Evolutionary conservation across 108 stramenopile species (phyloP).

Genomic region (Craspedostauros australis): DNA sequence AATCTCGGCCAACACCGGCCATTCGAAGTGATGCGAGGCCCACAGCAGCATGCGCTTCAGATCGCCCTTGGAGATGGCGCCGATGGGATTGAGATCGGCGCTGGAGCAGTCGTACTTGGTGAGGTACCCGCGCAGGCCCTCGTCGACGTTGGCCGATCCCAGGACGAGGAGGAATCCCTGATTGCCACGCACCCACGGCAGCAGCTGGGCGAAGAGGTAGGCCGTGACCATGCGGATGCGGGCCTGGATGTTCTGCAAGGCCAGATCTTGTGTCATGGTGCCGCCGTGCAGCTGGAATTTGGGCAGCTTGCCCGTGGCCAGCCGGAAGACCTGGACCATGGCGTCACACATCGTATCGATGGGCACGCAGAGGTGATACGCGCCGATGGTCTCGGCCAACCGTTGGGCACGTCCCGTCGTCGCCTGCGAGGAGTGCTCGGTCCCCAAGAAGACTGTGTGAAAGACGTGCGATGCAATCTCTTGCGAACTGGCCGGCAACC

Average conservation of each 20-base stretch:
- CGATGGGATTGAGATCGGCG: conserved; percentile 98
- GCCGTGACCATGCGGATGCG: conserved; percentile 95
- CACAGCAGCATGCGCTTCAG: conserved; percentile 81
- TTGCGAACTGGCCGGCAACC: conserved; percentile 71
- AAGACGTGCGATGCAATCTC: conserved; percentile 82
- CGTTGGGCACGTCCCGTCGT: conserved; percentile 79
- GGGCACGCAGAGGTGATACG: conserved; percentile 86
- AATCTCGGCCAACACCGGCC: conserved; percentile 76
- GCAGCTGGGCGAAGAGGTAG: conserved; percentile 94
- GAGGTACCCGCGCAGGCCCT: conserved; percentile 97
- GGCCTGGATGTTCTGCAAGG: conserved; percentile 98
- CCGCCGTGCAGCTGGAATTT: conserved; percentile 79
- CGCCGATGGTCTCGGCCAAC: conserved; percentile 82
- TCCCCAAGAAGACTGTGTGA: conserved; percentile 97
- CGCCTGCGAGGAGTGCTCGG: conserved; percentile 77
- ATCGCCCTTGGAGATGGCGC: conserved; percentile 92
- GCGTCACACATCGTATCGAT: conserved; percentile 90
- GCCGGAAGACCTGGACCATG: conserved; percentile 76
- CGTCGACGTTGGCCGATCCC: conserved; percentile 98
- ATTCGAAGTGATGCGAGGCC: conserved; percentile 63
- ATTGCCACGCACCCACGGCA: conserved; percentile 91
- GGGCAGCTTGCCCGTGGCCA: conserved; percentile 77
- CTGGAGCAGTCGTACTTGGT: conserved; percentile 99
- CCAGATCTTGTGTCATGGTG: conserved; percentile 88
- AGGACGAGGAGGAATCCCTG: conserved; percentile 92